Evolutionary conservation across 2,329 filamentous ascomycete species (phyloP), one percentile per base, ranked within the genome.

Genomic region (Neurospora sp.): DNA sequence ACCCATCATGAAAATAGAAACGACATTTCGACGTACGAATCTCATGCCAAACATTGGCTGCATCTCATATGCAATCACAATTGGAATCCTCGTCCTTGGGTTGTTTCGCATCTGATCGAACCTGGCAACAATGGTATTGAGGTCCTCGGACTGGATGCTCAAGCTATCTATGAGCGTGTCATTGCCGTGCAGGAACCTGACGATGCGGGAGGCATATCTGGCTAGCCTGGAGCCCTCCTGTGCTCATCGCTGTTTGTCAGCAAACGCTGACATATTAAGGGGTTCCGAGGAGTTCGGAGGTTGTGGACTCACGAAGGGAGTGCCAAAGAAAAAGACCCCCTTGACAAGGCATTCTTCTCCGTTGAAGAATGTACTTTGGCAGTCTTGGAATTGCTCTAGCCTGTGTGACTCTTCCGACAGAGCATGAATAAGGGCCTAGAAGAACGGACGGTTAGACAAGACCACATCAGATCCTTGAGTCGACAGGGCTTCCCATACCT

Each of bases 261-360:
- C 33, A 67, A 62, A 8, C 15, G 33, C 19, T 7, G 23, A 17
- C 7, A 13, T 3, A 7, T 9, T 52, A 5, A 43, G 19, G n/a
- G 19, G 36, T 15, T 38, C 3, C 15, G 28, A 28, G 23, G 13
- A 15, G 7, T 62, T 62, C 19, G 13, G 23, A 9, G 52, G 19
- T 15, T 62, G 39, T 6, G 11, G 15, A 67, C 70, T 71, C n/a
- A 69, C 70, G 46, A 71, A 70, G 11, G 68, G 70, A 23, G 68
- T 71, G 23, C 68, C 70, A 23, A 71, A 71, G 28, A 71, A 71
- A 52, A 71, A 68, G 19, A 71, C 66, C 2, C 70, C 70, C 40
- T 71, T 71, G 58, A 70, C 70, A 39, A 71, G 58, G 42, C 66
- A 70, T 28, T 70, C 39, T 10, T 66, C 70, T 3, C 68, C 67